A percentile compares a stretch with the other conserved stretches of the same genome.
Conservation (phyloP, 805 yeast species). For the Nakazawaea ishiwadae region DNA sequence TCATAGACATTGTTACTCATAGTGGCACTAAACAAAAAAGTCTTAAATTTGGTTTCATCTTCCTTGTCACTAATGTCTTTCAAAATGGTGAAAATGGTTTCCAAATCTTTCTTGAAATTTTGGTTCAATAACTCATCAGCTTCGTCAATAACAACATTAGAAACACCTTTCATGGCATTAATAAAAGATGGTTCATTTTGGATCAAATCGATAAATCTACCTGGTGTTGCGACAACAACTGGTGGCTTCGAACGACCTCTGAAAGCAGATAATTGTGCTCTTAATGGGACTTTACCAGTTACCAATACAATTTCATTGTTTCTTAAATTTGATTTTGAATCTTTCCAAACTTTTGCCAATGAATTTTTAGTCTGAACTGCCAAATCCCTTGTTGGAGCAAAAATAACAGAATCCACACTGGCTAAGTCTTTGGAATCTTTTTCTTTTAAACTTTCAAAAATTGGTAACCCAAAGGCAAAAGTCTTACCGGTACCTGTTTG, state of each 20-base stretch:
- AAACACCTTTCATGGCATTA: constrained; percentile 46
- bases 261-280: constrained; percentile 29
- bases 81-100: constrained; percentile 48
- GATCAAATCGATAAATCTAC: constrained; percentile 67
- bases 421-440: constrained; percentile 23
- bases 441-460: constrained; percentile 52
- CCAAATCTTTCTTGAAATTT: constrained; percentile 69
- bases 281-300: constrained; percentile 62
- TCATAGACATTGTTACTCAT: constrained; percentile 61
- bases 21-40: constrained; percentile 85
- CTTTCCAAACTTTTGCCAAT: constrained; percentile 39
- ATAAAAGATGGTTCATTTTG: constrained; percentile 37
- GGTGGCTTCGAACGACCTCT: constrained; percentile 36
- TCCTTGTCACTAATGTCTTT: constrained; percentile 23
- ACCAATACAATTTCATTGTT: constrained; percentile 40
- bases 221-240: constrained; percentile 69
- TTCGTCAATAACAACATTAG: constrained; percentile 77
- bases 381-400: constrained; percentile 89
- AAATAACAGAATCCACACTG: constrained; percentile 56
- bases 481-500: constrained; percentile 97
- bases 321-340: constrained; percentile 11
- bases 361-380: constrained; percentile 79
- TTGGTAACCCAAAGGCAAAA: constrained; percentile 80
- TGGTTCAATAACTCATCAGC: constrained; percentile 84
- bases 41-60: constrained; percentile 42